Conservation (phyloP, 345 rosid genomes). For the Eutrema japonicum region DNA sequence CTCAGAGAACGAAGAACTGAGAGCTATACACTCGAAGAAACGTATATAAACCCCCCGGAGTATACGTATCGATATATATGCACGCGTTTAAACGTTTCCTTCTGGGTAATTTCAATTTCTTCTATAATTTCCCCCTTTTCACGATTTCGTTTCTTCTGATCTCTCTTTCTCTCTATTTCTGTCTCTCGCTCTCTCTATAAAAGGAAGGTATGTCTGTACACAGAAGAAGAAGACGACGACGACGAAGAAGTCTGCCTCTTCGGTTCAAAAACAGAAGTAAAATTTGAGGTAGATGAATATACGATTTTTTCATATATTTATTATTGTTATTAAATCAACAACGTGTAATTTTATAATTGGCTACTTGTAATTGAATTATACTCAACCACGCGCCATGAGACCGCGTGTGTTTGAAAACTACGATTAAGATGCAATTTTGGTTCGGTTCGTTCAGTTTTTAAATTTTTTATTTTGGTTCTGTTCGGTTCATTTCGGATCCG, state of each 20-base stretch:
- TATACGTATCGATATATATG: conserved; percentile 19
- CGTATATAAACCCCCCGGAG: conserved; percentile 7
- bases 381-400: conserved; percentile 11
- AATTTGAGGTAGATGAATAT: conserved; percentile 14
- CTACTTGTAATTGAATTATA: neutral
- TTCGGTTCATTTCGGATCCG: neutral
- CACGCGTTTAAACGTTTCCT: conserved; percentile 22
- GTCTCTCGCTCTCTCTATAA: conserved; percentile 16
- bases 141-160: conserved; percentile 17
- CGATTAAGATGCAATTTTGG: neutral
- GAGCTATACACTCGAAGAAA: conserved; percentile 17
- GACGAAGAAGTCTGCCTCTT: conserved; percentile 34
- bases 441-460: neutral
- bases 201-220: conserved; percentile 35
- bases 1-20: conserved; percentile 29
- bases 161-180: neutral
- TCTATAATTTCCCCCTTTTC: neutral
- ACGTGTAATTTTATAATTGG: conserved; percentile 33
- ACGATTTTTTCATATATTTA: too few species aligned
- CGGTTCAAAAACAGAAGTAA: conserved; percentile 39
- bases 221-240: conserved; percentile 11
- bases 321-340: neutral
- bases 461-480: neutral
- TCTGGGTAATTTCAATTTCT: conserved; percentile 11
- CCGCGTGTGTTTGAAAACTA: conserved; percentile 17